Percentiles rank a stretch among this genome's conserved stretches.
Evolutionary conservation across 2,329 filamentous ascomycete genomes (phyloP).

Genomic region (Periglandula ipomoeae): DNA sequence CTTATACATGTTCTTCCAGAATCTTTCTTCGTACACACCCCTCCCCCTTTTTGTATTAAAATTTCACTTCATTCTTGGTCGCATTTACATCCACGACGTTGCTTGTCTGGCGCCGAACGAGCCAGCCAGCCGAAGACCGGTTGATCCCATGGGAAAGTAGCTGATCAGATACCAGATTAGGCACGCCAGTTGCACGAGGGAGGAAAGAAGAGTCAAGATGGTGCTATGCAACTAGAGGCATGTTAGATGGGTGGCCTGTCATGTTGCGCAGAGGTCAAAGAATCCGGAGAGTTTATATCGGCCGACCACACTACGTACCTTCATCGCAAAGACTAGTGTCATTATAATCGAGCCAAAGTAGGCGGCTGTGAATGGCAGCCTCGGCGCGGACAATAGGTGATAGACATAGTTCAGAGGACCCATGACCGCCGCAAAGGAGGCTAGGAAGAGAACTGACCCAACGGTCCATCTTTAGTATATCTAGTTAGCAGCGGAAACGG

Average conservation of each 20-base stretch:
- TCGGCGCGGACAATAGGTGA: constrained; percentile 75
- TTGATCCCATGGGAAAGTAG: constrained; percentile 96
- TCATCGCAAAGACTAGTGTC: constrained; percentile 86
- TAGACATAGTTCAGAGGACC: constrained; percentile 74
- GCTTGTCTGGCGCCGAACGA: constrained; percentile 78
- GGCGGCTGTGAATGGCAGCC: constrained; percentile 84
- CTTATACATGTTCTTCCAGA: background rate
- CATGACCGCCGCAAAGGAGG: constrained; percentile 91
- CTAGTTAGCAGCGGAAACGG: constrained; percentile 20
- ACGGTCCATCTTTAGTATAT: constrained; percentile 64
- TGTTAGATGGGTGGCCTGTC: constrained; percentile 6
- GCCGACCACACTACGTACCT: constrained; percentile 52
- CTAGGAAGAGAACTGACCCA: constrained; percentile 81
- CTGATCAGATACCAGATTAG: constrained; percentile 90
- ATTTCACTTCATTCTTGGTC: background rate
- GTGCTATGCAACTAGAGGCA: constrained; percentile 64
- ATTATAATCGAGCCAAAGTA: constrained; percentile 91
- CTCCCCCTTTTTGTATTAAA: background rate
- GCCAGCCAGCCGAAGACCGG: constrained; percentile 76
- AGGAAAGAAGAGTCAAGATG: constrained; percentile 74
- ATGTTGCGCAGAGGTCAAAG: too few species aligned
- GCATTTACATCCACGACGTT: constrained; percentile 74
- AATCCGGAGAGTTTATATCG: too few species aligned
- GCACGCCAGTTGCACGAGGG: constrained; percentile 73
- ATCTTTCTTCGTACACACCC: background rate